phyloP scores from a whole-genome alignment of 345 rosid species.

The Diplotaxis tenuifolia region DNA sequence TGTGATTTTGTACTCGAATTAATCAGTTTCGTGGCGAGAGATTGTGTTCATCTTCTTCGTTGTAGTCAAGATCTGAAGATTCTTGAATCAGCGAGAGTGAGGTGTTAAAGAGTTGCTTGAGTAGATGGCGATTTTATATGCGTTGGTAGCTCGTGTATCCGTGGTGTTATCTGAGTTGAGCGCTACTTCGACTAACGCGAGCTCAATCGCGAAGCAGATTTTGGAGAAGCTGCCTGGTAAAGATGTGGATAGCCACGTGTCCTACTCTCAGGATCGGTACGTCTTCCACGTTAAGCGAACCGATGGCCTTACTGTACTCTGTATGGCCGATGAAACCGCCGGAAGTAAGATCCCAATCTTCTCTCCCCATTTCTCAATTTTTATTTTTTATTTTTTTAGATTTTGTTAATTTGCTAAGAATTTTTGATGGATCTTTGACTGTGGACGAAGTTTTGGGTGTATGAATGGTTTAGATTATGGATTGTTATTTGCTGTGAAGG shows the following conservation, averaged over 20 bases:
- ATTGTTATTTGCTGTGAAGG: neutral
- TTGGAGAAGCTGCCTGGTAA: conserved; percentile 73
- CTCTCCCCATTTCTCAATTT: neutral
- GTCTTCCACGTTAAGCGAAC: conserved; percentile 93
- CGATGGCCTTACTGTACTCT: conserved; percentile 91
- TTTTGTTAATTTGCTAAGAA: neutral
- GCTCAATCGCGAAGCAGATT: conserved; percentile 76
- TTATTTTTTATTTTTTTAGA: neutral
- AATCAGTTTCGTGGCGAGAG: neutral
- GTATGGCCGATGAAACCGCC: conserved; percentile 92
- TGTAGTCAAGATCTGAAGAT: conserved; percentile 22
- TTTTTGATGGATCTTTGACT: neutral
- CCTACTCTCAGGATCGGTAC: conserved; percentile 88
- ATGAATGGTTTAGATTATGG: neutral
- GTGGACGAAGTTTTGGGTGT: neutral
- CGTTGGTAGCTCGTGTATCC: conserved; percentile 84
- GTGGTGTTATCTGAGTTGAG: conserved; percentile 85
- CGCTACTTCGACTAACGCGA: conserved; percentile 81
- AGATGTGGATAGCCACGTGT: conserved; percentile 61
- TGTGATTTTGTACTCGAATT: neutral
- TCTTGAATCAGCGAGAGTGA: no score
- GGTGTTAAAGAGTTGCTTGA: neutral
- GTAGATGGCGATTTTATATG: conserved; percentile 78
- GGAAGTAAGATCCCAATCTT: conserved; percentile 55
- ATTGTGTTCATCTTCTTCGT: neutral